These are phyloP conservation scores for Aspergillus proliferans DNA, from an alignment of 2,329 filamentous ascomycete species.

Conservation along the genomic window DNA sequence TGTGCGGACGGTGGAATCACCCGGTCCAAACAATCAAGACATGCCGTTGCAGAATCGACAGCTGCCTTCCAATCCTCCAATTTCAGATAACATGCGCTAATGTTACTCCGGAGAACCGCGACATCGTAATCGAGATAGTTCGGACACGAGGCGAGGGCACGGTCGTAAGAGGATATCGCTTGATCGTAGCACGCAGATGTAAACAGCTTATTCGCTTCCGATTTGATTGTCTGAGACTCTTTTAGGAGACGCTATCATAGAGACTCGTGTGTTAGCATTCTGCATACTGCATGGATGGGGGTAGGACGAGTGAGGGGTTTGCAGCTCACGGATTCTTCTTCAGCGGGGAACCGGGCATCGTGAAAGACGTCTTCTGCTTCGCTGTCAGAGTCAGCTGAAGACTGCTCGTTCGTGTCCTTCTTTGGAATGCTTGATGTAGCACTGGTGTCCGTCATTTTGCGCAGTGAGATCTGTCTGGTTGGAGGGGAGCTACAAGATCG, in stretches of 20 bases:
- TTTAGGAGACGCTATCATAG: slow-evolving; percentile 55
- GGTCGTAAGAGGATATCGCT: slow-evolving; percentile 76
- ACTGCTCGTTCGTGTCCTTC: slow-evolving; percentile 2
- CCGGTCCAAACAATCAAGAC: slow-evolving; percentile 65
- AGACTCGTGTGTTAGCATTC: slow-evolving; percentile 5
- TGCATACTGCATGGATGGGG: neutral
- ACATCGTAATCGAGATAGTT: slow-evolving; percentile 82
- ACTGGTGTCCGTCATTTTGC: neutral
- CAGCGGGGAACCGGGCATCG: slow-evolving; percentile 39
- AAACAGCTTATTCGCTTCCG: slow-evolving; percentile 75
- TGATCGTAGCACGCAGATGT: slow-evolving; percentile 62
- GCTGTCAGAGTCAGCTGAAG: slow-evolving; percentile 21
- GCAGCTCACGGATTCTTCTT: slow-evolving; percentile 42
- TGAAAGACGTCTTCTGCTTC: slow-evolving; percentile 37
- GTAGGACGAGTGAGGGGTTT: slow-evolving; percentile 1
- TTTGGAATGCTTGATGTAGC: neutral
- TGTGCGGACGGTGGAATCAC: slow-evolving; percentile 43
- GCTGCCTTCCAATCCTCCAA: slow-evolving; percentile 79
- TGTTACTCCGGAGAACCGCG: slow-evolving; percentile 80
- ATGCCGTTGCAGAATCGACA: slow-evolving; percentile 63
- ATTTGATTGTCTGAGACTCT: slow-evolving; percentile 68
- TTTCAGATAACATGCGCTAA: slow-evolving; percentile 82
- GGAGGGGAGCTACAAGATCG: too few relatives aligned
- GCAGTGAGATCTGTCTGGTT: neutral
- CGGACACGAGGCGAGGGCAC: slow-evolving; percentile 71